Base-by-base conservation (phyloP, 805 yeast genomes). In the Sungouiella blattae region DNA sequence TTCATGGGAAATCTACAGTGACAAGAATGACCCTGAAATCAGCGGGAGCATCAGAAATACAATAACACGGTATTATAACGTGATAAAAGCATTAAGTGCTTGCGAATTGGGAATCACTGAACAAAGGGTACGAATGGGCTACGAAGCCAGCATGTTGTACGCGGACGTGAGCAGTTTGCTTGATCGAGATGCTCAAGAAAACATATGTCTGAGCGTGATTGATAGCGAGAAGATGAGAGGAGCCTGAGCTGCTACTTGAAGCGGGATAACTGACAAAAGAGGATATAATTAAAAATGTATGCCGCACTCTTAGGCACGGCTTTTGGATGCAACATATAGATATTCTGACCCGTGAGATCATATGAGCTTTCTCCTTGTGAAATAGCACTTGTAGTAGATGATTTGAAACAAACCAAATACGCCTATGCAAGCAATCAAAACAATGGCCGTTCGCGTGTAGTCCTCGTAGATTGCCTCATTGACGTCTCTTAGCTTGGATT, bases 1-100 rank as follows among this genome's bases (percentile, higher is more conserved):
- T 18, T 83, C 96, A 1, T 82, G 94, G 93, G 95, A 89, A 55
- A 91, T 93, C 26, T 93, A 93, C 64, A 80, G 91, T 34, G 98
- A 94, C 60, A 74, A 75, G 40, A 94, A 93, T 55, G 96, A 87
- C 44, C 62, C 64, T 14, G 51, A 60, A n/a, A 80, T 93, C 14
- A 65, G 84, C 5, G 61, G 69, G 18, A 67, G 75, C 12, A 69
- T 78, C 12, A 76, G 91, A 46, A 76, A 73, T 41, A 83, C 87
- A 6, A 89, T 93, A 21, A 74, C 94, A 2, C 71, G 98, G 43
- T 93, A 93, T 58, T 75, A 83, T 33, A 87, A 87, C 57, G 89
- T 93, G 45, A 69, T 93, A 33, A 76, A 77, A 51, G 91, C 95
- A 0, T 67, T 93, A 41, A 83, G 87, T n/a, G 74, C 73, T 47